A percentile compares a stretch with the other conserved stretches of the same genome.
phyloP scores from a whole-genome alignment of 108 stramenopile species.

The Discostella stelligeroides region DNA sequence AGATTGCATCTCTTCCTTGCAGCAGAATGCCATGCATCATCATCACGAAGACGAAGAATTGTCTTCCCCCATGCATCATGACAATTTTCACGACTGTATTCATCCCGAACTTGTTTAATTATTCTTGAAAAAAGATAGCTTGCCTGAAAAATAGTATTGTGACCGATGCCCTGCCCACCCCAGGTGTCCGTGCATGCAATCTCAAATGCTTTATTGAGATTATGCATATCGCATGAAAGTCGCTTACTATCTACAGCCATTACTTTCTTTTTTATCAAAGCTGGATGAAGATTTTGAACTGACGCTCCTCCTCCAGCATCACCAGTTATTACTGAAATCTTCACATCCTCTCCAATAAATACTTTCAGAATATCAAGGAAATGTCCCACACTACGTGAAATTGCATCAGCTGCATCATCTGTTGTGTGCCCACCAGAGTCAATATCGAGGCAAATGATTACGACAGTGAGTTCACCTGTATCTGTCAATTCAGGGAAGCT shows the following conservation, averaged over 20 bases:
- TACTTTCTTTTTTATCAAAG: background rate
- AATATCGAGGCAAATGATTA: constrained; percentile 7
- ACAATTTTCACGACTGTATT: background rate
- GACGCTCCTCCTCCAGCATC: constrained; percentile 19
- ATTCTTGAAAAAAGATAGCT: background rate
- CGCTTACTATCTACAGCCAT: background rate
- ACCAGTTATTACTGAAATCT: constrained; percentile 3
- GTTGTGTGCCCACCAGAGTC: constrained; percentile 21
- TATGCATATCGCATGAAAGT: constrained; percentile 1
- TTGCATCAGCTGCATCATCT: constrained; percentile 16
- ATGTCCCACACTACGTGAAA: background rate
- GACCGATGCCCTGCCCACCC: constrained; percentile 2
- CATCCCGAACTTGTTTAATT: background rate
- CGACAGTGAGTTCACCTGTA: background rate
- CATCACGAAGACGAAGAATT: background rate
- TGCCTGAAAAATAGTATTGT: constrained; percentile 1
- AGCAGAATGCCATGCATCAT: background rate
- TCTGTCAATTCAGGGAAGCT: constrained; percentile 3
- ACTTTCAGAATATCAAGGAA: background rate
- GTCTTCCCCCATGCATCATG: background rate
- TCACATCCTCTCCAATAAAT: background rate
- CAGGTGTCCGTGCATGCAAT: background rate
- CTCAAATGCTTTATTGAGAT: background rate
- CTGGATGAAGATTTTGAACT: constrained; percentile 5
- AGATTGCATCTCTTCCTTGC: background rate